phyloP scores from a whole-genome alignment of 805 yeast species.

The Candida awuae region DNA sequence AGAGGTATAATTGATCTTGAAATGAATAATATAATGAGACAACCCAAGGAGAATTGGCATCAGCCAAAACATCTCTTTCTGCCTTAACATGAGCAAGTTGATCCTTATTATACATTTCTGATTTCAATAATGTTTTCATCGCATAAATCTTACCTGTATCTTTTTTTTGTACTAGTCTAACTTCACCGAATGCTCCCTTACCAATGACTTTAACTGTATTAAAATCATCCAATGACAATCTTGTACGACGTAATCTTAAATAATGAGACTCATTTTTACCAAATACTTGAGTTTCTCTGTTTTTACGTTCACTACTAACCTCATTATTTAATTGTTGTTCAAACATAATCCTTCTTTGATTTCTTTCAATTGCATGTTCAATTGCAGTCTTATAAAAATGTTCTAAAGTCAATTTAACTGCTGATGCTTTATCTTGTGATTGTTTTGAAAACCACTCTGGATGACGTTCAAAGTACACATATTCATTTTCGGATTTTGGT shows the following conservation, averaged over 20 bases:
- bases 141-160: conserved; percentile 92
- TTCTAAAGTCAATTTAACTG: conserved; percentile 73
- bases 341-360: conserved; percentile 80
- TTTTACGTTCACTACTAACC: conserved; percentile 77
- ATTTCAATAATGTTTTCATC: conserved; percentile 84
- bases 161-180: conserved; percentile 82
- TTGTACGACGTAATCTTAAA: conserved; percentile 75
- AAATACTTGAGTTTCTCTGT: conserved; percentile 69
- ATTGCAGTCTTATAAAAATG: conserved; percentile 81
- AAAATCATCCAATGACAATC: conserved; percentile 76
- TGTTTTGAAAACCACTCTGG: conserved; percentile 69
- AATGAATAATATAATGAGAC: conserved; percentile 75
- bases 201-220: conserved; percentile 85
- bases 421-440: conserved; percentile 78
- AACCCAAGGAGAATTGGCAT: conserved; percentile 83
- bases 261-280: conserved; percentile 88
- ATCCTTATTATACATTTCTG: conserved; percentile 92
- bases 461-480: conserved; percentile 71
- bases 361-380: conserved; percentile 88
- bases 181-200: conserved; percentile 98
- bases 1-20: conserved; percentile 68
- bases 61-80: conserved; percentile 90
- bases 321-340: conserved; percentile 66
- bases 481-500: conserved; percentile 29
- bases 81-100: conserved; percentile 94